Conservation (phyloP, 345 rosid species). For the Physaria fendleri region DNA sequence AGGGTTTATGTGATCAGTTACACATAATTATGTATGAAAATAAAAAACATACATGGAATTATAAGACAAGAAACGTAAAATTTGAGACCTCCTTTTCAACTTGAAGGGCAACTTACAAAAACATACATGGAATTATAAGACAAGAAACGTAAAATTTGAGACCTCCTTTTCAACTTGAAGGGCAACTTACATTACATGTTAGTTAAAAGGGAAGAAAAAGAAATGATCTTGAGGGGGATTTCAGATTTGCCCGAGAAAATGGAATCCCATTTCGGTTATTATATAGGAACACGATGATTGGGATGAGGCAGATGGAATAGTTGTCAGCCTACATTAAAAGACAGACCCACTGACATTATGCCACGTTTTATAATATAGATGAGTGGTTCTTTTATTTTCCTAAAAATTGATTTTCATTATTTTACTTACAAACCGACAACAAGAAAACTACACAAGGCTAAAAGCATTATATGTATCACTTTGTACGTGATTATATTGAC, state of each 20-base stretch:
- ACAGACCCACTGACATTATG: background rate
- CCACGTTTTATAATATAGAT: constrained; percentile 6
- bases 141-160: no score
- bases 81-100: no score
- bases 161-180: no score
- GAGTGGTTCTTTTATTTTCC: background rate
- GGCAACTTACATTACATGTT: constrained; percentile 19
- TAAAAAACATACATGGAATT: background rate
- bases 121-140: background rate
- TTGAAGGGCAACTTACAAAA: background rate
- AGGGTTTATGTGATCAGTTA: constrained; percentile 14
- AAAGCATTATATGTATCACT: background rate
- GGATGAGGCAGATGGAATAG: background rate
- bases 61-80: no score
- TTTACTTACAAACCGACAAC: constrained; percentile 17
- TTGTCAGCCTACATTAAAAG: background rate
- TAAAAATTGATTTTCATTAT: background rate
- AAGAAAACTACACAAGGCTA: background rate
- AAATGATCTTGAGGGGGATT: no score
- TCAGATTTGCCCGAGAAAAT: constrained; percentile 15
- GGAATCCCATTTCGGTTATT: no score
- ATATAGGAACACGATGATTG: background rate
- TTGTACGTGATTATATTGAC: background rate
- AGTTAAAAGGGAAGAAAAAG: background rate
- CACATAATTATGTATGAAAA: background rate